Base-by-base conservation (phyloP, 2,329 filamentous ascomycete genomes). In the Diplodia intermedia region DNA sequence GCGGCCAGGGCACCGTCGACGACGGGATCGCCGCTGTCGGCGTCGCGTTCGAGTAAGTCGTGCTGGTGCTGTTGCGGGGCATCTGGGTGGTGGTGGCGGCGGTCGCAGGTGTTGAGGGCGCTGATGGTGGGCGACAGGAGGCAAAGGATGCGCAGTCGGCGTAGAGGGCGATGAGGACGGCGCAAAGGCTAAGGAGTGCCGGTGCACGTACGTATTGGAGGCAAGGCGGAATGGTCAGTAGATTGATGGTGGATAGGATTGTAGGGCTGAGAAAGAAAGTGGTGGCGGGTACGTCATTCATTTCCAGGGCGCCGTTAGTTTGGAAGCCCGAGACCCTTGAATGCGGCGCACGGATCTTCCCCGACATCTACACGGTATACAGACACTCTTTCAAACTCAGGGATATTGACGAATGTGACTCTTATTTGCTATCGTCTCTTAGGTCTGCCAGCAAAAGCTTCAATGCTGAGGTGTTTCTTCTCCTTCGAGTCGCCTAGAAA, bases 1-100 rank as follows among this genome's bases (percentile, higher is more conserved):
- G 77, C 4, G 86, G 86, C 70, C 81, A 77, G 43, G 74, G 72
- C 5, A 78, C 75, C 26, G 75, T 74, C 26, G 76, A 71, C 11
- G 81, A 74, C 2, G 79, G 76, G 5, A 76, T 75, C 8, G 78
- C 78, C 3, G 79, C 75, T 12, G 74, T 74, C 11, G 75, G 71
- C 49, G 71, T 70, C 55, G 36, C 36, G 69, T 70, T 73, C 43
- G 72, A 70, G 60, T 63, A 63, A 23, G 72, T 69, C 12, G 70
- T 67, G 31, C 65, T 71, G n/a, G 56, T 56, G 49, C 49, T 62
- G 60, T 73, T 72, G 71, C 76, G 76, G 62, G 75, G 75, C 77
- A 79, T 79, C 12, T 65, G 69, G 63, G 11, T 12, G 11, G 52
- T 38, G 47, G 43, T 11, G 31, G 26, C 12, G 12, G 52, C 26